Conservation (phyloP, 805 yeast species). For the baker's yeast (Saccharomyces cerevisiae) region DNA sequence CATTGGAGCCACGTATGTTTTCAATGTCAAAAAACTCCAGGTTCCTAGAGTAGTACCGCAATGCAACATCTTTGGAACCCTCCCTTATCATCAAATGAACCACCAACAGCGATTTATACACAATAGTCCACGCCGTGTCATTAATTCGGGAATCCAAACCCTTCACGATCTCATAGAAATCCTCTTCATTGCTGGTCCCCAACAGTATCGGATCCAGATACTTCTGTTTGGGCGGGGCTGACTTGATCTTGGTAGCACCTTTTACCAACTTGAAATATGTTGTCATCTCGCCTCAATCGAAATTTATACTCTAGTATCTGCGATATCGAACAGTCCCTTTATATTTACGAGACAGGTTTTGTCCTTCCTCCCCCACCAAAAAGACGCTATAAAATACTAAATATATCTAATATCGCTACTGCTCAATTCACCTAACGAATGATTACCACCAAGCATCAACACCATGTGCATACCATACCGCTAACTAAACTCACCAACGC, state of each 20-base stretch:
- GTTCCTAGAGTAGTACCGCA: slow-evolving; percentile 47
- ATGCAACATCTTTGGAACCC: slow-evolving; percentile 71
- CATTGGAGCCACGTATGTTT: slow-evolving; percentile 25
- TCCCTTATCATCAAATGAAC: slow-evolving; percentile 88
- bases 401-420: neutral
- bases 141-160: slow-evolving; percentile 53
- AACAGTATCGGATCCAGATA: slow-evolving; percentile 86
- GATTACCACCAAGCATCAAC: neutral
- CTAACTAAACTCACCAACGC: neutral
- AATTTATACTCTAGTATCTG: neutral
- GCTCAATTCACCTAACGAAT: neutral
- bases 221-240: slow-evolving; percentile 97
- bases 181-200: slow-evolving; percentile 32
- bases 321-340: neutral
- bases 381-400: neutral
- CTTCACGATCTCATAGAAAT: slow-evolving; percentile 62
- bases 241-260: slow-evolving; percentile 67
- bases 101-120: slow-evolving; percentile 76
- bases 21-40: slow-evolving; percentile 39
- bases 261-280: slow-evolving; percentile 68
- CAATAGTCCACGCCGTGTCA: slow-evolving; percentile 87
- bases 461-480: neutral
- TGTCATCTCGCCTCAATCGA: slow-evolving; percentile 8
- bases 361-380: neutral
- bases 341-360: neutral